Evolutionary conservation across 768 basidiomycete genomes (phyloP).

Genomic region (Tubosaeta brunneosetosa): DNA sequence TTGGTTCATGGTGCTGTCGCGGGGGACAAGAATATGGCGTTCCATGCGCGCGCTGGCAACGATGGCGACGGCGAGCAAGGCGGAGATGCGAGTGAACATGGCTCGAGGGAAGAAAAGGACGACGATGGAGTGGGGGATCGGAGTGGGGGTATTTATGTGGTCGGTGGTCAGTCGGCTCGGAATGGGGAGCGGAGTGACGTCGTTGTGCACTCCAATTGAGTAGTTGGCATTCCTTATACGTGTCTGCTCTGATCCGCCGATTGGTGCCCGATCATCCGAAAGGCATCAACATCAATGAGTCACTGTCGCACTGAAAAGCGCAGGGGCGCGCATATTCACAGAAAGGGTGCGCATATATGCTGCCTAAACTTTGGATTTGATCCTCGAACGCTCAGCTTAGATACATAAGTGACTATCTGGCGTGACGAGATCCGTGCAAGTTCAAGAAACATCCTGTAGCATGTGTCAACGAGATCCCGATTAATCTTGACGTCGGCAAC

Average conservation of each 20-base stretch:
- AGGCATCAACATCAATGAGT: neutral
- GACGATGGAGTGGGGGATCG: neutral
- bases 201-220: neutral
- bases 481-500: neutral
- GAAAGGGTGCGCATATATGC: conserved; percentile 1
- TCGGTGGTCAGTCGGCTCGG: neutral
- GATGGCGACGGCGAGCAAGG: conserved; percentile 14
- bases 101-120: neutral
- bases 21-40: conserved; percentile 12
- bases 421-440: neutral
- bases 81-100: conserved; percentile 23
- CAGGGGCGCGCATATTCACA: too few species aligned
- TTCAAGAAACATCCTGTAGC: neutral
- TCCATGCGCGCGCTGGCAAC: conserved; percentile 23
- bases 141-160: conserved; percentile 21
- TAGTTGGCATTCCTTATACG: conserved; percentile 6
- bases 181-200: conserved; percentile 10
- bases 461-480: neutral
- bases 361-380: neutral
- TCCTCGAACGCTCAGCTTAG: neutral
- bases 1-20: neutral
- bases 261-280: too few species aligned
- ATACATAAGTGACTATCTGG: neutral
- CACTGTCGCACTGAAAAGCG: too few species aligned
- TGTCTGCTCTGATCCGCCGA: neutral